A percentile compares a stretch with the other conserved stretches of the same genome.
Evolutionary conservation across 23 red algal species (phyloP).

Genomic region (Porphyridium purpureum): DNA sequence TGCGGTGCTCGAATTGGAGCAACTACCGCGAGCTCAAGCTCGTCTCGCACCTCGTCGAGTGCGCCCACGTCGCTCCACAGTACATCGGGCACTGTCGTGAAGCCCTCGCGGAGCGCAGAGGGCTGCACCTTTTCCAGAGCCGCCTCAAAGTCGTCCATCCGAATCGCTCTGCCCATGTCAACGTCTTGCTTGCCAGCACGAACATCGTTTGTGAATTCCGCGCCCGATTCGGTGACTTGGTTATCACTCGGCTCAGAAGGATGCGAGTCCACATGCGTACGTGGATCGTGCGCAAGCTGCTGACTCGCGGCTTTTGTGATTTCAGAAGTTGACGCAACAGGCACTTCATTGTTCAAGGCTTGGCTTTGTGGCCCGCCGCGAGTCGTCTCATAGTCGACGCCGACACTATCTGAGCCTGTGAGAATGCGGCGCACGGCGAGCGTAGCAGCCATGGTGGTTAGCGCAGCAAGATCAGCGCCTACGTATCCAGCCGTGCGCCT

Average conservation of each 20-base stretch:
- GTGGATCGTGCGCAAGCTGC: too few relatives aligned
- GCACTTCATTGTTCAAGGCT: too few relatives aligned
- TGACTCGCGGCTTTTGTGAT: background rate
- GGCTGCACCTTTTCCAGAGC: slow-evolving; percentile 41
- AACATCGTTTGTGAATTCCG: too few relatives aligned
- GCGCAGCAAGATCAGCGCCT: slow-evolving; percentile 69
- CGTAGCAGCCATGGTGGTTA: slow-evolving; percentile 38
- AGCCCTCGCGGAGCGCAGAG: slow-evolving; percentile 70
- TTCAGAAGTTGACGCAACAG: too few relatives aligned
- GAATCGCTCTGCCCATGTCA: too few relatives aligned
- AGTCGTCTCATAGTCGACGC: too few relatives aligned
- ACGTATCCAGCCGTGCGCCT: slow-evolving; percentile 77
- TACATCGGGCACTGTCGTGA: slow-evolving; percentile 65
- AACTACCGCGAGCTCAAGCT: slow-evolving; percentile 65
- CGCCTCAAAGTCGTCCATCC: slow-evolving; percentile 42
- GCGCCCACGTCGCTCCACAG: slow-evolving; percentile 80
- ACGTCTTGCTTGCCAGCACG: too few relatives aligned
- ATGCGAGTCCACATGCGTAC: too few relatives aligned
- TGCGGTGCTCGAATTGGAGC: slow-evolving; percentile 50
- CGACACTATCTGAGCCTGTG: too few relatives aligned
- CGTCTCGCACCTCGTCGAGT: slow-evolving; percentile 38
- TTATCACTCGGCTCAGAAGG: too few relatives aligned
- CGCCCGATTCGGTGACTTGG: too few relatives aligned
- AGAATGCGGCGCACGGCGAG: slow-evolving; percentile 45
- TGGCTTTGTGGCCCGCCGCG: too few relatives aligned